Evolutionary conservation across 139 green algal genomes (phyloP), one percentile per base, ranked within the genome.

Genomic region (Pycnococcus provasolii): DNA sequence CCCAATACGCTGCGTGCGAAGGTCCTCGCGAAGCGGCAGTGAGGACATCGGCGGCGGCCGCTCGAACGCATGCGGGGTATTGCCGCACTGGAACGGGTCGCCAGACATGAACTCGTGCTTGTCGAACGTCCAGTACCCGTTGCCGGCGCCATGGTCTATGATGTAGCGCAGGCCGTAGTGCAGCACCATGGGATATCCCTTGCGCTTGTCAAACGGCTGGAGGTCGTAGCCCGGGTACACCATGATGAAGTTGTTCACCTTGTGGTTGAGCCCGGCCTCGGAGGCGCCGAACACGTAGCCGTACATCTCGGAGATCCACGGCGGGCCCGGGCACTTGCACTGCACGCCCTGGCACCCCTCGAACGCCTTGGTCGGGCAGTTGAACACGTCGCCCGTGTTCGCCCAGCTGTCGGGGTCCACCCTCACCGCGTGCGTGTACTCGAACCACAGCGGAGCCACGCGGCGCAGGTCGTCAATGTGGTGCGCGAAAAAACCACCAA

Each of bases 301-400:
- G 42, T 83, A 83, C 77, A 83, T 83, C 55, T 83, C 77, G 41
- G 66, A 73, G 59, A 83, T 83, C 77, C 77, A 83, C 4, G 72
- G 72, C 9, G 68, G 62, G 5, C 67, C 61, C 37, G 13, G 5
- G 48, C 71, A 72, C 53, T 77, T 6, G 5, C 71, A 66, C 43
- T 77, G 74, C 11, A 75, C 59, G 26, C 26, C 26, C 26, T 26
- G 26, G 26, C 26, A 26, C 26, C 26, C 26, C 26, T 26, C 26
- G 26, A 26, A 26, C 26, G 26, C 26, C 3, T 60, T 68, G 5
- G 2, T 45, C 44, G 54, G 54, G 41, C 57, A 11, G 40, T 68
- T 68, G 40, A 45, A 68, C n/a, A 68, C 40, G 44, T 81, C 75
- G 40, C 75, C 75, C 8, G 71, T 81, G 47, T 78, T 76, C 57